Evolutionary conservation across 73 alveolate genomes (phyloP), one percentile per base, ranked within the genome.

Genomic region (Stentor coeruleus): DNA sequence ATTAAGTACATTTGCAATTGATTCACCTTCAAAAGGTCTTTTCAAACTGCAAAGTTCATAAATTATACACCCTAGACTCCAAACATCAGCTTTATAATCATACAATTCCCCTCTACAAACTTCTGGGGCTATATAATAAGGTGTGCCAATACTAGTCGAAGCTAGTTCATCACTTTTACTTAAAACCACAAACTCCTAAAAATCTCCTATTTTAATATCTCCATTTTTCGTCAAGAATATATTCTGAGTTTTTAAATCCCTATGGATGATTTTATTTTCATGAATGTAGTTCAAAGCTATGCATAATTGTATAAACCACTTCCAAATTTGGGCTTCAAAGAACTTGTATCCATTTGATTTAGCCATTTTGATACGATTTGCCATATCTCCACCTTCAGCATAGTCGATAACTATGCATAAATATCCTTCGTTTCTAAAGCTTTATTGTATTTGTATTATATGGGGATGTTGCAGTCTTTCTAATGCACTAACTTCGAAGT

Each of bases 81-180:
- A 96, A n/a, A 95, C 91, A 87, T 96, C 99, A 74, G 99, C 96
- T 85, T 95, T 96, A 37, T 88, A 89, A 74, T 94, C 98, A 88
- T 96, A 96, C 3, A 93, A 91, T 59, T 90, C 90, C 38, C 95
- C 97, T 85, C 81, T 90, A 77, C 97, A 91, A 82, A 96, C 96
- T 88, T 96, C 99, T 2, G 99, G 99, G 38, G 98, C 83, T 96
- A 96, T 93, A 87, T 88, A 95, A 77, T 96, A 96, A 2, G 99
- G 99, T 28, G 99, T 97, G 4, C 99, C 99, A 42, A 95, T 84
- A 74, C 92, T 85, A 1, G 99, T 97, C 59, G 86, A 83, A 39
- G 98, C 97, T 74, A 86, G 74, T 42, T 91, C 91, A 41, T 89
- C 84, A 42, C 91, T 89, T 35, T 97, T 91, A 82, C 93, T 96